Evolutionary conservation across 2,329 filamentous ascomycete genomes (phyloP).

Genomic region (Aspergillus quadrilineatus): DNA sequence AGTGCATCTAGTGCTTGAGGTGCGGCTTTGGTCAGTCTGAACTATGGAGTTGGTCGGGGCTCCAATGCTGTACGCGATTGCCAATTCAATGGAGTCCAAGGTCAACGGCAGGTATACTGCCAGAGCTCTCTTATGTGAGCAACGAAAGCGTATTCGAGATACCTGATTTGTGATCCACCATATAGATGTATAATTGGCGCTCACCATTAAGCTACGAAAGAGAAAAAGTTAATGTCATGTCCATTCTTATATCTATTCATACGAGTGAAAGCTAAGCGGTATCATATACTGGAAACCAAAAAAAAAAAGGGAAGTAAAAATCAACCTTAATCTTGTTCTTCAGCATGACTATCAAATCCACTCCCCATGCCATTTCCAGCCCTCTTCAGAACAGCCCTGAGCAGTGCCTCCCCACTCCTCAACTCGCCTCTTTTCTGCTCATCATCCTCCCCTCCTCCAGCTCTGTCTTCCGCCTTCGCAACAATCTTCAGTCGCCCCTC

Average conservation of each 20-base stretch:
- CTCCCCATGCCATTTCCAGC: conserved; percentile 20
- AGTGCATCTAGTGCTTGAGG: neutral
- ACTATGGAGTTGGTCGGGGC: too few relatives aligned
- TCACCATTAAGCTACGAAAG: neutral
- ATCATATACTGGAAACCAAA: neutral
- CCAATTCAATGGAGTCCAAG: neutral
- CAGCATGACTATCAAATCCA: neutral
- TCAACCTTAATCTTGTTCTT: neutral
- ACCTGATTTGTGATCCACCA: neutral
- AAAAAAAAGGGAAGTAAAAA: too few relatives aligned
- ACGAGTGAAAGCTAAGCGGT: neutral
- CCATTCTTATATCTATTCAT: neutral
- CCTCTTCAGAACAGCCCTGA: conserved; percentile 32
- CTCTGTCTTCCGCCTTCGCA: conserved; percentile 20
- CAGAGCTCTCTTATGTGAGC: neutral
- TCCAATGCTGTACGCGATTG: neutral
- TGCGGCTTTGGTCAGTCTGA: neutral
- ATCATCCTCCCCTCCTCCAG: conserved; percentile 14
- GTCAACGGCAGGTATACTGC: neutral
- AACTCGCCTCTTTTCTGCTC: conserved; percentile 25
- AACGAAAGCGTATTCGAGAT: neutral
- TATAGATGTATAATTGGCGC: neutral
- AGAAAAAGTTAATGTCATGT: neutral
- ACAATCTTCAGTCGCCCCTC: conserved; percentile 43
- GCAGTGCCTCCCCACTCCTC: conserved; percentile 33